Conservation (phyloP, 768 basidiomycete genomes). For the Boletus bicolor region DNA sequence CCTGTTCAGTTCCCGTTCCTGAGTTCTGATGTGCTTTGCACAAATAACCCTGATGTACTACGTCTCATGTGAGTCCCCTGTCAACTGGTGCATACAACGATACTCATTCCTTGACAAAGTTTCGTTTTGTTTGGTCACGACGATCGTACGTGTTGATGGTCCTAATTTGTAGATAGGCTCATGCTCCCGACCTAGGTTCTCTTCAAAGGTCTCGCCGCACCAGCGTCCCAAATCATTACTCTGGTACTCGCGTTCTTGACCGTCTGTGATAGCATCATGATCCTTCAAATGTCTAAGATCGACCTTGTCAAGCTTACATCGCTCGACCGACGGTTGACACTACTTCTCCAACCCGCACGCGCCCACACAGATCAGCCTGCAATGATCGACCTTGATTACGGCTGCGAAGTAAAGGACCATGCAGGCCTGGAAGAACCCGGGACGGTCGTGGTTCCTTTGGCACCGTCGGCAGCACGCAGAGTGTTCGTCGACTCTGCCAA, state of each 20-base stretch:
- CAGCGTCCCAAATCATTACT: slow-evolving; percentile 77
- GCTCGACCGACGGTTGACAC: slow-evolving; percentile 86
- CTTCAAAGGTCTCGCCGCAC: slow-evolving; percentile 84
- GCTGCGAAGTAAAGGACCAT: slow-evolving; percentile 56
- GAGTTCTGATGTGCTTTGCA: slow-evolving; percentile 17
- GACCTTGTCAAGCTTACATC: slow-evolving; percentile 76
- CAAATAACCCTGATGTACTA: slow-evolving; percentile 86
- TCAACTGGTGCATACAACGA: background rate
- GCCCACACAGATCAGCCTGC: slow-evolving; percentile 56
- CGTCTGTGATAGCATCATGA: slow-evolving; percentile 88
- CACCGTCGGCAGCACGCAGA: slow-evolving; percentile 76
- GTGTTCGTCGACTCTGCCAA: slow-evolving; percentile 50
- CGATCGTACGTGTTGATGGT: slow-evolving; percentile 52
- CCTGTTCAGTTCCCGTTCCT: background rate
- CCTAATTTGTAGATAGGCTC: background rate
- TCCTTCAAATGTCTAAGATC: slow-evolving; percentile 94
- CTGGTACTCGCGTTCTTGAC: slow-evolving; percentile 90
- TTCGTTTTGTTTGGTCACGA: slow-evolving; percentile 82
- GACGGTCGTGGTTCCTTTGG: slow-evolving; percentile 92
- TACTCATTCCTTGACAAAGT: slow-evolving; percentile 38
- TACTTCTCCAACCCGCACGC: slow-evolving; percentile 82
- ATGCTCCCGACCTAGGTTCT: slow-evolving; percentile 59
- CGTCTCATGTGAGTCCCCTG: slow-evolving; percentile 60
- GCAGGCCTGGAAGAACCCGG: slow-evolving; percentile 83
- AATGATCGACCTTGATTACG: slow-evolving; percentile 30